Evolutionary conservation across 805 yeast genomes (phyloP).

Genomic region (Dipodascopsis tothii): DNA sequence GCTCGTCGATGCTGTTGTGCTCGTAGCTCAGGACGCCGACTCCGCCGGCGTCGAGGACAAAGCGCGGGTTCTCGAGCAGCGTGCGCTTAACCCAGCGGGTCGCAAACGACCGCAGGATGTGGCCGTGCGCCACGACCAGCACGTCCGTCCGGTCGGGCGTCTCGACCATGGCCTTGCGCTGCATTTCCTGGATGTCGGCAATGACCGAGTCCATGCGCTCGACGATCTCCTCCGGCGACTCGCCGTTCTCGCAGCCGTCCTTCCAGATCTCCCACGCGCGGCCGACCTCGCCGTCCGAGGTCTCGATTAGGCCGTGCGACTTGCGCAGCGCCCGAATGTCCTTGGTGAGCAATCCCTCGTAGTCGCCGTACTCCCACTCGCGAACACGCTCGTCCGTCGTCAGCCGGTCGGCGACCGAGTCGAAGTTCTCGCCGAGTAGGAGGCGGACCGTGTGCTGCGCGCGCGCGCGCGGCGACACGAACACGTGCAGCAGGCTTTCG

Average conservation of each 20-base stretch:
- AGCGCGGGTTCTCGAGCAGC: slow-evolving; percentile 62
- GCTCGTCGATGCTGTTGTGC: slow-evolving; percentile 76
- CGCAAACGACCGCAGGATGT: slow-evolving; percentile 80
- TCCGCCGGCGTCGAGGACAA: slow-evolving; percentile 90
- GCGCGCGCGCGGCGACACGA: slow-evolving; percentile 74
- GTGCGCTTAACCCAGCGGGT: slow-evolving; percentile 72
- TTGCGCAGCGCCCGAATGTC: slow-evolving; percentile 59
- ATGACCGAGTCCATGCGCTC: slow-evolving; percentile 67
- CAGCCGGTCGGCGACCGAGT: slow-evolving; percentile 34
- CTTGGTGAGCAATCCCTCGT: slow-evolving; percentile 71
- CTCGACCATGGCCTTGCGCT: slow-evolving; percentile 43
- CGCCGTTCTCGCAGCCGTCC: slow-evolving; percentile 92
- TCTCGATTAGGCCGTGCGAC: slow-evolving; percentile 46
- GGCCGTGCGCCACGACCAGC: slow-evolving; percentile 87
- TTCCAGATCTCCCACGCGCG: slow-evolving; percentile 74
- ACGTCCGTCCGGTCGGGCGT: slow-evolving; percentile 32
- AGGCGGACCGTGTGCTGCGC: slow-evolving; percentile 70
- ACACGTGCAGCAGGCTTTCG: slow-evolving; percentile 49
- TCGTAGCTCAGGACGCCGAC: slow-evolving; percentile 87
- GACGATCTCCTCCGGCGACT: slow-evolving; percentile 56
- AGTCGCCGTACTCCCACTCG: slow-evolving; percentile 96
- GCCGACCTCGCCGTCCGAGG: slow-evolving; percentile 13
- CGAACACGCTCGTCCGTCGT: slow-evolving; percentile 52
- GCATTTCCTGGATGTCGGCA: slow-evolving; percentile 53
- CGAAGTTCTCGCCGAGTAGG: slow-evolving; percentile 30